Conservation (phyloP, 2,329 filamentous ascomycete genomes). For the Cordyceps cateniannulata region DNA sequence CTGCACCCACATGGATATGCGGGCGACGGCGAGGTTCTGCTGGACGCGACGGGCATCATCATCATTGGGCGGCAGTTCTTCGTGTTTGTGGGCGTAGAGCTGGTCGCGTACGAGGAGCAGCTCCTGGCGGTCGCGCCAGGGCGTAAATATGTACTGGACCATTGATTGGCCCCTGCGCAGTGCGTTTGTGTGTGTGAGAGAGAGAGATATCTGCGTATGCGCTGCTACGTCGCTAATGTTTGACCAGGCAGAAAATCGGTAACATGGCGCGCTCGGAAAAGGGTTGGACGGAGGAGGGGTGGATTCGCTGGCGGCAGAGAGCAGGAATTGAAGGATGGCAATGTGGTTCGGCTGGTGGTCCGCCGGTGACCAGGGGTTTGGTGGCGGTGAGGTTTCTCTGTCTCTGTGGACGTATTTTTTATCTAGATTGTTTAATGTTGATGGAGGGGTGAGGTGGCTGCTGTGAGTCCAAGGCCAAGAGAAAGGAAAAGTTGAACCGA, state of each 20-base stretch:
- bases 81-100: constrained; percentile 43
- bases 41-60: constrained; percentile 12
- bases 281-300: not conserved
- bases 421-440: too few species aligned
- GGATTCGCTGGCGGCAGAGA: not conserved
- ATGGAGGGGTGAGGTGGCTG: too few species aligned
- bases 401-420: too few species aligned
- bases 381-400: too few species aligned
- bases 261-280: not conserved
- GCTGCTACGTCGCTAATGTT: constrained; percentile 1
- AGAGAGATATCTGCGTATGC: not conserved
- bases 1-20: constrained; percentile 63
- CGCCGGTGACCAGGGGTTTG: too few species aligned
- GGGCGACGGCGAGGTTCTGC: constrained; percentile 45
- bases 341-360: not conserved
- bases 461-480: too few species aligned
- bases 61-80: constrained; percentile 10
- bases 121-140: constrained; percentile 62
- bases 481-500: too few species aligned
- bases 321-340: too few species aligned
- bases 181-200: not conserved
- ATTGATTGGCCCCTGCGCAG: constrained; percentile 31
- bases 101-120: constrained; percentile 59
- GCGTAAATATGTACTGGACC: constrained; percentile 67
- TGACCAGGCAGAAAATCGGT: not conserved